phyloP scores from a whole-genome alignment of 371 early-diverging fungal genomes.

The Encephalitozoon hellem region DNA sequence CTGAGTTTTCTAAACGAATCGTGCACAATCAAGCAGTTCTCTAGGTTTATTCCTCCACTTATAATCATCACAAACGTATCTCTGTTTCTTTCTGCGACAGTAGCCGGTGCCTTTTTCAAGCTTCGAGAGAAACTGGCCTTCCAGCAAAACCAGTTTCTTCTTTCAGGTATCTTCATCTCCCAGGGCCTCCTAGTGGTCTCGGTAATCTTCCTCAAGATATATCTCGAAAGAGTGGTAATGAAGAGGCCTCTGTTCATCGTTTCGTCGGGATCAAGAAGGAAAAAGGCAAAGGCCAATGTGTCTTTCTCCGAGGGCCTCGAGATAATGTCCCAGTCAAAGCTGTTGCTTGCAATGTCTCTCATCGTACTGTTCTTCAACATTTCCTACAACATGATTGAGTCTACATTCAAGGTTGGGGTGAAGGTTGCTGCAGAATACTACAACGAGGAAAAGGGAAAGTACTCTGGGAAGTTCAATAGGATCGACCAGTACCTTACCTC shows the following conservation, averaged over 20 bases:
- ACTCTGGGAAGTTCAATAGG: slow-evolving; percentile 42
- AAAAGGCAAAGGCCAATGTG: slow-evolving; percentile 52
- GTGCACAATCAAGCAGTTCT: slow-evolving; percentile 59
- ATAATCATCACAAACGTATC: slow-evolving; percentile 58
- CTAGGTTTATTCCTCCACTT: slow-evolving; percentile 59
- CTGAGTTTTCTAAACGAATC: slow-evolving; percentile 58
- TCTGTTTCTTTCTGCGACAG: slow-evolving; percentile 48
- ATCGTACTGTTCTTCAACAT: slow-evolving; percentile 59
- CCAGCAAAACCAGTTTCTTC: slow-evolving; percentile 26
- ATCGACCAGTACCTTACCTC: slow-evolving; percentile 53
- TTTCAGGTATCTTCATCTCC: slow-evolving; percentile 36
- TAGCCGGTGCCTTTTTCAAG: slow-evolving; percentile 31
- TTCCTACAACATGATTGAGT: slow-evolving; percentile 56
- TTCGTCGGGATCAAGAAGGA: slow-evolving; percentile 20
- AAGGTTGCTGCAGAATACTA: slow-evolving; percentile 31
- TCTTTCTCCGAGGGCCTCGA: slow-evolving; percentile 54
- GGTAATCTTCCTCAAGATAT: slow-evolving; percentile 35
- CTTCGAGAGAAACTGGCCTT: slow-evolving; percentile 24
- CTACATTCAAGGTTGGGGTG: slow-evolving; percentile 50
- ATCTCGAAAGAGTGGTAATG: slow-evolving; percentile 50
- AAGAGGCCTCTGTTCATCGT: slow-evolving; percentile 44
- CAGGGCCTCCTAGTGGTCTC: slow-evolving; percentile 38
- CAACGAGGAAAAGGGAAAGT: slow-evolving; percentile 27
- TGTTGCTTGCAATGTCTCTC: slow-evolving; percentile 54
- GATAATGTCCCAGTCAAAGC: slow-evolving; percentile 50